Conservation (phyloP, 352 stramenopile genomes). For the Elongisporangium anandrum region DNA sequence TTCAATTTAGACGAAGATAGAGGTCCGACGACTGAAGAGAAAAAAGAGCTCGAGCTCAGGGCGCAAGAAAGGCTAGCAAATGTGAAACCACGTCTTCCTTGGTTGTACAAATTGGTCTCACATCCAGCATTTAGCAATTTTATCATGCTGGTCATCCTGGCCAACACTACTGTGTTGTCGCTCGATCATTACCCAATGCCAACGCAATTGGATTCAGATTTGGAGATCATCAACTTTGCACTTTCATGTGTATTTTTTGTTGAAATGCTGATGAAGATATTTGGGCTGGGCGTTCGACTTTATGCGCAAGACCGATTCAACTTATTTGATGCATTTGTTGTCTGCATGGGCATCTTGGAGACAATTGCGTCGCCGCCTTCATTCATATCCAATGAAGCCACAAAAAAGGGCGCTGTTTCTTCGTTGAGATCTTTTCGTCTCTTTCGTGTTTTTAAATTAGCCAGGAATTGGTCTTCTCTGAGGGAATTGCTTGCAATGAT, state of each 20-base stretch:
- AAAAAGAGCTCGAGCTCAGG: conserved; percentile 25
- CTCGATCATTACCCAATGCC: conserved; percentile 85
- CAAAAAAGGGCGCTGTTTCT: conserved; percentile 65
- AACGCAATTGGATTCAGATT: conserved; percentile 29
- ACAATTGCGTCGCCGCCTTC: conserved; percentile 60
- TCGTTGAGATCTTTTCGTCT: conserved; percentile 88
- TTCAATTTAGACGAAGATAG: conserved; percentile 72
- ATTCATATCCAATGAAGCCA: conserved; percentile 52
- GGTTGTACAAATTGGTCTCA: conserved; percentile 54
- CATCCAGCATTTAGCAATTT: conserved; percentile 49
- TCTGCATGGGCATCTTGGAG: conserved; percentile 72
- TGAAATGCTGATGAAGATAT: conserved; percentile 81
- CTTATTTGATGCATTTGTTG: conserved; percentile 85
- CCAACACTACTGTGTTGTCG: conserved; percentile 80
- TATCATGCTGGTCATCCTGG: conserved; percentile 75
- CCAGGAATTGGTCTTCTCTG: conserved; percentile 89
- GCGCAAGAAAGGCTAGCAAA: conserved; percentile 25
- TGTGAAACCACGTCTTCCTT: conserved; percentile 21
- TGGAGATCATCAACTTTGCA: conserved; percentile 79
- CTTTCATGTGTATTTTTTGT: conserved; percentile 70
- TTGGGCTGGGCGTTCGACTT: conserved; percentile 68
- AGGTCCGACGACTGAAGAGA: conserved; percentile 20
- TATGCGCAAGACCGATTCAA: conserved; percentile 83
- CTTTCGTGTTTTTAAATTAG: conserved; percentile 94
- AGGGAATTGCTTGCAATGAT: conserved; percentile 92